These are phyloP conservation scores for Bryopsis sp. DNA, from an alignment of 139 green algal genomes.

Conservation along the genomic window DNA sequence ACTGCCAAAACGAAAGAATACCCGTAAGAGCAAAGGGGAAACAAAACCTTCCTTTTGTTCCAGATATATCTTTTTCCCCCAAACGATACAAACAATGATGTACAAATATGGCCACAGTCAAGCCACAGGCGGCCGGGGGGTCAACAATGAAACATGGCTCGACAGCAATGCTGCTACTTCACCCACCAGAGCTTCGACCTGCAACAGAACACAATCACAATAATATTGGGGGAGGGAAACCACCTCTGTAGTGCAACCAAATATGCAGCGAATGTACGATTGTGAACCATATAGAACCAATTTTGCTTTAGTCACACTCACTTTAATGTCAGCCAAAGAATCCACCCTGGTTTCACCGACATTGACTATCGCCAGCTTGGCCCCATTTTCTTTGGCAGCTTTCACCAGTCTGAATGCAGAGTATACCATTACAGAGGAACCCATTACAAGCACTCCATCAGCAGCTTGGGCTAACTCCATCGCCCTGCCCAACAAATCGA, in stretches of 20 bases:
- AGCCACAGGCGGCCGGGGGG: background rate
- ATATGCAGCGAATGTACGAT: background rate
- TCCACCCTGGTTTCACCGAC: slow-evolving; percentile 69
- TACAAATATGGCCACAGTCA: too few species aligned
- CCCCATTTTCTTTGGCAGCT: slow-evolving; percentile 40
- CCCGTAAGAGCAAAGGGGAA: background rate
- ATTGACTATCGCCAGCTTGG: slow-evolving; percentile 52
- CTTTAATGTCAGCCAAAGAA: slow-evolving; percentile 52
- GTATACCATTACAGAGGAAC: slow-evolving; percentile 57
- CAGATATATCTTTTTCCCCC: background rate
- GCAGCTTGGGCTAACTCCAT: slow-evolving; percentile 6
- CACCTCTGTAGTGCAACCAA: background rate
- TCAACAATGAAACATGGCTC: background rate
- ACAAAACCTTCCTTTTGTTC: background rate
- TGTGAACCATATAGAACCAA: background rate
- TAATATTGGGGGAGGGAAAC: too few species aligned
- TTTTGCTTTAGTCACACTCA: background rate
- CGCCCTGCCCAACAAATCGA: background rate
- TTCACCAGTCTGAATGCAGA: slow-evolving; percentile 72
- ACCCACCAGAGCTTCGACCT: too few species aligned
- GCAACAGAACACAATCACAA: too few species aligned
- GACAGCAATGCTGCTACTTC: background rate
- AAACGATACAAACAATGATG: background rate
- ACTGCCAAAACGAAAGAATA: background rate
- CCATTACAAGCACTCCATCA: slow-evolving; percentile 56